phyloP scores from a whole-genome alignment of 2,329 filamentous ascomycete species.

The Nigrospora osmanthi region DNA sequence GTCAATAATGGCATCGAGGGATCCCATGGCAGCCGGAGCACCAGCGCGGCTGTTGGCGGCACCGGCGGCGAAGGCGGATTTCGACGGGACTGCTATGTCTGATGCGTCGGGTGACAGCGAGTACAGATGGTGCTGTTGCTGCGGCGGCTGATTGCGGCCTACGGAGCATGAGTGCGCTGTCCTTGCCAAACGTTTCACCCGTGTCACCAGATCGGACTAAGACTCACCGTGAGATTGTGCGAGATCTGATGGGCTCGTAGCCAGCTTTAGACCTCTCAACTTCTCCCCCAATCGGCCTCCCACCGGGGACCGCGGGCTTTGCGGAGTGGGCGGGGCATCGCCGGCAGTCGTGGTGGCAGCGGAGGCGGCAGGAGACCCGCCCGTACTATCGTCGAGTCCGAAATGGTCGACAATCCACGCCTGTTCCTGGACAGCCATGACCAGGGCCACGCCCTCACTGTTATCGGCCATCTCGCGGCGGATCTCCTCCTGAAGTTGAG shows the following conservation, averaged over 20 bases:
- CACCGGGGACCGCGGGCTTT: constrained; percentile 57
- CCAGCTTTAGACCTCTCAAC: constrained; percentile 69
- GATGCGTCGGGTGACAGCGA: constrained; percentile 4
- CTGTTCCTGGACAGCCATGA: constrained; percentile 78
- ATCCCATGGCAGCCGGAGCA: constrained; percentile 13
- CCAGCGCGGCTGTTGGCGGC: neutral
- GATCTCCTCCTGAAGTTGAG: constrained; percentile 71
- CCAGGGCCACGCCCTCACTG: constrained; percentile 71
- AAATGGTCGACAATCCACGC: constrained; percentile 83
- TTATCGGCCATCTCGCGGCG: constrained; percentile 64
- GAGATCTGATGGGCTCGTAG: constrained; percentile 62
- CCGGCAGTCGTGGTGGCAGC: constrained; percentile 14
- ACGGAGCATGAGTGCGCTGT: too few relatives aligned
- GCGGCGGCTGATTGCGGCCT: neutral
- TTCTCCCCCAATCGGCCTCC: constrained; percentile 71
- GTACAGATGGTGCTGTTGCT: constrained; percentile 5
- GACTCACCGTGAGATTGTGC: constrained; percentile 43
- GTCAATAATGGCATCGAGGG: constrained; percentile 32
- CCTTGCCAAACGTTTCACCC: constrained; percentile 1
- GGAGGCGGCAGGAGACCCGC: constrained; percentile 2
- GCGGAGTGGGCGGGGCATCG: constrained; percentile 25
- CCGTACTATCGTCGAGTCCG: constrained; percentile 2
- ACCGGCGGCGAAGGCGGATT: neutral
- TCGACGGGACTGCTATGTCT: constrained; percentile 3
- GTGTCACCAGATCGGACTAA: constrained; percentile 13